Conservation (phyloP, 179 eudicot genomes). For the Spergularia azorica region DNA sequence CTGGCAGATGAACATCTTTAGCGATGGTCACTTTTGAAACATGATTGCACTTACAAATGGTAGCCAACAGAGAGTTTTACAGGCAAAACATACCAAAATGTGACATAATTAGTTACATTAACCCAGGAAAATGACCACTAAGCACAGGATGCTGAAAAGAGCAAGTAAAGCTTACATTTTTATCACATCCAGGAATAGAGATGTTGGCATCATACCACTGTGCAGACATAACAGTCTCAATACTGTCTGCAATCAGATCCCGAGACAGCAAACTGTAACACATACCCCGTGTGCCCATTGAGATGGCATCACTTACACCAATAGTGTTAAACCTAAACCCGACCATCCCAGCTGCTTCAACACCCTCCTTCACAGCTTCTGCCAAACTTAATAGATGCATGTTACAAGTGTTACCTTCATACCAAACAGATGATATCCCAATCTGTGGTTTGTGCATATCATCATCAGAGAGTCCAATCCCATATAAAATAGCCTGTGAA, state of each 20-base stretch:
- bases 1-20: too few species aligned
- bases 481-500: constrained; percentile 85
- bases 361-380: constrained; percentile 91
- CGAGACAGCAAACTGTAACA: constrained; percentile 91
- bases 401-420: constrained; percentile 94
- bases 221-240: constrained; percentile 96
- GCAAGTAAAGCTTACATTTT: constrained; percentile 60
- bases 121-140: constrained; percentile 1
- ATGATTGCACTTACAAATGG: too few species aligned
- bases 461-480: constrained; percentile 91
- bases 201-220: constrained; percentile 98
- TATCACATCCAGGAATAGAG: constrained; percentile 98
- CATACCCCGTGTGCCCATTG: constrained; percentile 99
- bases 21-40: too few species aligned
- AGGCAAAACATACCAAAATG: neutral
- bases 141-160: neutral
- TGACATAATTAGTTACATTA: neutral
- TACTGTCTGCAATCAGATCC: constrained; percentile 96
- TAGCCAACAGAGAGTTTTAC: neutral
- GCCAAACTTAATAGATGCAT: constrained; percentile 79
- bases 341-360: constrained; percentile 75
- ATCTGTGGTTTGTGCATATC: constrained; percentile 86
- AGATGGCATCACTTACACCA: constrained; percentile 96
- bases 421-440: constrained; percentile 96
- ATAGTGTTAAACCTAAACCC: constrained; percentile 93